Evolutionary conservation across 805 yeast genomes (phyloP), one percentile per base, ranked within the genome.

Genomic region (Ogataea zsoltii): DNA sequence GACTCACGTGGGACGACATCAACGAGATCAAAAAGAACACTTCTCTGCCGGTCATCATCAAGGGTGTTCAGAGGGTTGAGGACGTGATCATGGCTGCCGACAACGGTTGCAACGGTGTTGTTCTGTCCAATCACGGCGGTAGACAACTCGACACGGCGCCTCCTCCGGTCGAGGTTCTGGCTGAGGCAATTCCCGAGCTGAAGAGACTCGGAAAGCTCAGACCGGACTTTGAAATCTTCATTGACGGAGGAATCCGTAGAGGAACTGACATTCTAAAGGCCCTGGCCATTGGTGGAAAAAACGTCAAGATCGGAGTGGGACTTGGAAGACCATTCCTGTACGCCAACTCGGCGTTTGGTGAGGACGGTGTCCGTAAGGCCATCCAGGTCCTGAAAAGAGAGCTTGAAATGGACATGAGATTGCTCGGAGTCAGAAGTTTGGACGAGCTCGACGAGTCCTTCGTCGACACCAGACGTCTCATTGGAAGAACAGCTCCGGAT

Each of bases 81-180:
- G 96, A 89, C 60, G 90, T 85, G 0, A 62, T 88, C 15, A 65
- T 69, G 54, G 96, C 96, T 0, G 80, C 80, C 5, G 84, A 86
- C 52, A 67, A 75, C 55, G 94, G 94, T 3, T 76, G 78, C 23
- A 78, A 81, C 34, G 96, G 91, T 33, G 83, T 88, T n/a, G 88
- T 89, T 3, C 58, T 88, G 41, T 87, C 95, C 2, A 89, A 88
- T 61, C 96, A 88, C 66, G 96, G 96, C 49, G 96, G 96, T 33
- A 73, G 96, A 50, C 96, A 88, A 65, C 69, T 89, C 45, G 97
- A 89, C 65, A 86, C 79, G 58, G 74, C 96, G 1, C 76, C 87
- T n/a, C 80, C 96, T 0, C 85, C 91, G 2, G 72, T 89, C 29
- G 87, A 83, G 61, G 79, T 86, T 4, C 68, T 89, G 40, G 86